Conservation (phyloP, 2,329 filamentous ascomycete species). For the Helminthosporium solani region DNA sequence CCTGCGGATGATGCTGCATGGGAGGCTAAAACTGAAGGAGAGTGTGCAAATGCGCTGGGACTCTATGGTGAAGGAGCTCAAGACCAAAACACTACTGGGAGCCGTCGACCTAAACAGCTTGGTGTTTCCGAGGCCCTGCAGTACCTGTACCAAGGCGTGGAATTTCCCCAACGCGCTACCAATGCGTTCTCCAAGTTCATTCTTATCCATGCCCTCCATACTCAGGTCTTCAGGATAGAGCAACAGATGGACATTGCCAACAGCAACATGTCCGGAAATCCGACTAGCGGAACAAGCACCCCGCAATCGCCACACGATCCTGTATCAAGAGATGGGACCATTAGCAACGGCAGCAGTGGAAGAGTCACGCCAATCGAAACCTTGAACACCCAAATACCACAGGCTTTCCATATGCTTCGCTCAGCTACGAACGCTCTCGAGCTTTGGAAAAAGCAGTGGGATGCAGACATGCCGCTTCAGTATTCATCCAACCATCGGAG, state of each 20-base stretch:
- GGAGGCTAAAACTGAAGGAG: constrained; percentile 61
- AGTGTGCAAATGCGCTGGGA: constrained; percentile 66
- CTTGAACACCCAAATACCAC: constrained; percentile 48
- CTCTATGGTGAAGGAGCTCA: constrained; percentile 60
- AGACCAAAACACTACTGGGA: constrained; percentile 62
- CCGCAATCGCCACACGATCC: constrained; percentile 62
- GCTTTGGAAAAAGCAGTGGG: constrained; percentile 73
- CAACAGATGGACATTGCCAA: constrained; percentile 40
- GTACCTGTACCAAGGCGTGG: constrained; percentile 59
- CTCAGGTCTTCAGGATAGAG: constrained; percentile 59
- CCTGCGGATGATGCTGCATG: constrained; percentile 73
- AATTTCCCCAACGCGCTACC: constrained; percentile 65
- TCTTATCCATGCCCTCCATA: constrained; percentile 67
- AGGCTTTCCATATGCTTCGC: constrained; percentile 51
- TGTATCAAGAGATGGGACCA: constrained; percentile 48
- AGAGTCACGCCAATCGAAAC: constrained; percentile 48
- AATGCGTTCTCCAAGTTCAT: constrained; percentile 75
- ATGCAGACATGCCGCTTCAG: constrained; percentile 66
- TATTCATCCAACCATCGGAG: constrained; percentile 64
- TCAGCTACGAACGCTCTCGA: constrained; percentile 58
- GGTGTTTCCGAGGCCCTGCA: constrained; percentile 63
- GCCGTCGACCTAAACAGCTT: constrained; percentile 63
- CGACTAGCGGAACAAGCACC: constrained; percentile 53
- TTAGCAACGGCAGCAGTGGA: constrained; percentile 34
- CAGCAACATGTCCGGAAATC: constrained; percentile 21